These are phyloP conservation scores for Phytophthora constricta DNA, from an alignment of 352 stramenopile species.

Conservation along the genomic window DNA sequence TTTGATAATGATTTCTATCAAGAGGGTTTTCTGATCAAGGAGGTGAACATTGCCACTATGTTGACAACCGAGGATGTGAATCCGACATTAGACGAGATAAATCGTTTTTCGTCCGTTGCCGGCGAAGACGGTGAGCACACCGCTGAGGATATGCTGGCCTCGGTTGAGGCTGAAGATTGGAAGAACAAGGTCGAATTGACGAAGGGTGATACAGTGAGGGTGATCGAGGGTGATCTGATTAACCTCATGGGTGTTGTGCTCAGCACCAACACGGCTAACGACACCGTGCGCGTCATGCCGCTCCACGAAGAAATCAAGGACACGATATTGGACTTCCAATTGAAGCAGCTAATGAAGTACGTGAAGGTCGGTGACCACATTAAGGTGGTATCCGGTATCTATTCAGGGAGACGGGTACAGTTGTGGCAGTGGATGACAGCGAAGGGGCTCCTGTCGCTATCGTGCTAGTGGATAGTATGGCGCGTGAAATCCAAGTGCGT, in stretches of 20 bases:
- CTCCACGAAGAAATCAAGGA: constrained; percentile 92
- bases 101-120: constrained; percentile 78
- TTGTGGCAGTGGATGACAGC: constrained; percentile 88
- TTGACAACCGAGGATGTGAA: constrained; percentile 87
- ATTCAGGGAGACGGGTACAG: constrained; percentile 91
- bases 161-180: constrained; percentile 85
- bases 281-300: constrained; percentile 90
- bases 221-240: constrained; percentile 88
- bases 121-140: constrained; percentile 75
- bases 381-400: constrained; percentile 90
- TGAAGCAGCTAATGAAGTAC: constrained; percentile 92
- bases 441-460: constrained; percentile 87
- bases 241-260: constrained; percentile 92
- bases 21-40: constrained; percentile 88
- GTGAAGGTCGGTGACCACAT: constrained; percentile 93
- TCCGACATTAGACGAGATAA: constrained; percentile 88
- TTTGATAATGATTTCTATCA: constrained; percentile 92
- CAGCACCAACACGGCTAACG: constrained; percentile 88
- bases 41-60: constrained; percentile 90
- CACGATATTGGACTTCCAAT: constrained; percentile 89
- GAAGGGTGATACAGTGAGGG: constrained; percentile 88
- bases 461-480: constrained; percentile 90
- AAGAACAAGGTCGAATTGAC: constrained; percentile 91
- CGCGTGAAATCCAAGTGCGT: constrained; percentile 91
- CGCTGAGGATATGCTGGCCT: constrained; percentile 68